Percentiles rank a stretch among this genome's conserved stretches.
Conservation (phyloP, 208 protist genomes). For the Phytomonas sp. region DNA sequence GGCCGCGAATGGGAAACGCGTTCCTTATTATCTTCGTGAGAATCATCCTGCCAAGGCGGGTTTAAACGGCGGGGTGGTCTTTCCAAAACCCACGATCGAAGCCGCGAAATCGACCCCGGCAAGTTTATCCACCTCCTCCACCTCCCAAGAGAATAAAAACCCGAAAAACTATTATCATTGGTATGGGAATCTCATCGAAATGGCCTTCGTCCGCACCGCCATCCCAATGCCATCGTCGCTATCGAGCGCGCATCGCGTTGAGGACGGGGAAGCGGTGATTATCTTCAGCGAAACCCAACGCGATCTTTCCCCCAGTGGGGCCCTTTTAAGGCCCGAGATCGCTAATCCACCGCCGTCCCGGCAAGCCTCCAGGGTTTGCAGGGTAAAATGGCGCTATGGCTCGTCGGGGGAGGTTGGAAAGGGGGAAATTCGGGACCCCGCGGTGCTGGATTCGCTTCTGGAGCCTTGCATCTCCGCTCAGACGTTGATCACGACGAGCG, state of each 20-base stretch:
- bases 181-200: background rate
- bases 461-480: background rate
- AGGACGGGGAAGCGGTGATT: background rate
- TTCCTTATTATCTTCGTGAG: constrained; percentile 52
- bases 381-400: background rate
- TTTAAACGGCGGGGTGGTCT: background rate
- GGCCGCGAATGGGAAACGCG: constrained; percentile 3
- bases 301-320: background rate
- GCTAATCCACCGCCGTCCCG: background rate
- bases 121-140: background rate
- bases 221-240: background rate
- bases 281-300: background rate
- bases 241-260: background rate
- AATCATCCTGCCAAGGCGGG: background rate
- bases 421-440: background rate
- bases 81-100: background rate
- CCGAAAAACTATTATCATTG: background rate
- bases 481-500: constrained; percentile 15
- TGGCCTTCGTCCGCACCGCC: background rate
- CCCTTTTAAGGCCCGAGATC: background rate
- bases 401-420: background rate
- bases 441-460: background rate
- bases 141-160: background rate
- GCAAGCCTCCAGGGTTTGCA: background rate
- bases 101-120: background rate